These are phyloP conservation scores for Phylloporus rhodoxanthus DNA, from an alignment of 768 basidiomycete species.

Conservation along the genomic window DNA sequence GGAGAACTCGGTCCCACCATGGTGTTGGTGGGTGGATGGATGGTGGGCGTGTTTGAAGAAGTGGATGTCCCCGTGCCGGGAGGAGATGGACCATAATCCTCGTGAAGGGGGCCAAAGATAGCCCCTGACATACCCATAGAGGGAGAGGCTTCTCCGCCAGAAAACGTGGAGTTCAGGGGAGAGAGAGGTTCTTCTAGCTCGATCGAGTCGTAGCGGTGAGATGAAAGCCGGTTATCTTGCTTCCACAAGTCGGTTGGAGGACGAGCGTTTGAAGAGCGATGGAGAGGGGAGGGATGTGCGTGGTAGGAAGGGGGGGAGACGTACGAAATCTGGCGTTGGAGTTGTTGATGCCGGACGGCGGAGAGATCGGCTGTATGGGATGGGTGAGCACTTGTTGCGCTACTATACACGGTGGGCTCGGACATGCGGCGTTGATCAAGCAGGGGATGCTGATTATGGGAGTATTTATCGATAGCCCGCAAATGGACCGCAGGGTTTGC, in stretches of 20 bases:
- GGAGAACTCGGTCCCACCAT: slow-evolving; percentile 26
- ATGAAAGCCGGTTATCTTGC: slow-evolving; percentile 26
- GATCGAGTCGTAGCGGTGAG: slow-evolving; percentile 31
- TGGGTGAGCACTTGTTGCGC: slow-evolving; percentile 35
- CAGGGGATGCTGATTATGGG: slow-evolving; percentile 32
- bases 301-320: slow-evolving; percentile 32
- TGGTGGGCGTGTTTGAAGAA: slow-evolving; percentile 40
- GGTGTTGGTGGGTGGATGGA: slow-evolving; percentile 17
- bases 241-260: slow-evolving; percentile 38
- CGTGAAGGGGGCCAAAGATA: slow-evolving; percentile 42
- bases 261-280: slow-evolving; percentile 40
- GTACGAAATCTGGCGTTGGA: slow-evolving; percentile 37
- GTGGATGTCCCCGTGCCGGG: slow-evolving; percentile 59
- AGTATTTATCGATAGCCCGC: slow-evolving; percentile 34
- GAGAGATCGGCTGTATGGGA: slow-evolving; percentile 29
- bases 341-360: slow-evolving; percentile 37
- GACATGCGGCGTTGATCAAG: slow-evolving; percentile 66
- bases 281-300: slow-evolving; percentile 39
- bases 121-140: slow-evolving; percentile 26
- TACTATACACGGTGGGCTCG: slow-evolving; percentile 50
- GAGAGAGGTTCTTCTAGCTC: slow-evolving; percentile 47
- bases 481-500: slow-evolving; percentile 36
- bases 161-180: slow-evolving; percentile 50
- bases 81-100: slow-evolving; percentile 55
- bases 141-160: slow-evolving; percentile 35